phyloP scores from a whole-genome alignment of 805 yeast genomes.

The Yamadazyma paraphyllophila region DNA sequence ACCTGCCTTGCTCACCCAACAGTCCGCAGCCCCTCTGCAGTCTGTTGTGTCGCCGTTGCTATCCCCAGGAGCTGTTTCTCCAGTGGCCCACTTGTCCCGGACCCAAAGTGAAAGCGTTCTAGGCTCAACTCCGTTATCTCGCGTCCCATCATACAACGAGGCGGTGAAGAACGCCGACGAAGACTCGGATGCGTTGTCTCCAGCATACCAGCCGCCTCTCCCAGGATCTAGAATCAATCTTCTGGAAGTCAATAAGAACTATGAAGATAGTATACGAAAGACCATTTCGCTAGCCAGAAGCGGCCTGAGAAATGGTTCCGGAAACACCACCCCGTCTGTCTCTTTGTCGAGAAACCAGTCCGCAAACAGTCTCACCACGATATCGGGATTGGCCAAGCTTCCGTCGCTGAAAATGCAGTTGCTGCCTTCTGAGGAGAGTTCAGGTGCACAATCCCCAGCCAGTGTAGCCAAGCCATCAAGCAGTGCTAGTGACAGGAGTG shows the following conservation, averaged over 20 bases:
- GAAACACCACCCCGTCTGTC: constrained; percentile 37
- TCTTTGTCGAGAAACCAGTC: constrained; percentile 38
- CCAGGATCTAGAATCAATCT: constrained; percentile 40
- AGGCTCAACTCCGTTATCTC: constrained; percentile 39
- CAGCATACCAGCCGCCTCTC: constrained; percentile 60
- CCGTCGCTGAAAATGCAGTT: background rate
- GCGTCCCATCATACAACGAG: constrained; percentile 82
- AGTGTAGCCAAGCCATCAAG: constrained; percentile 24
- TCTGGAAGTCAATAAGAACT: constrained; percentile 26
- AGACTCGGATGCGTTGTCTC: constrained; percentile 45
- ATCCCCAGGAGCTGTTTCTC: constrained; percentile 47
- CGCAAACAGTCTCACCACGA: constrained; percentile 23
- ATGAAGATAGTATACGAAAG: constrained; percentile 22
- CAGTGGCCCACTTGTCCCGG: constrained; percentile 59
- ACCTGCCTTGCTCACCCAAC: too few species aligned
- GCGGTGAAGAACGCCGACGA: constrained; percentile 60
- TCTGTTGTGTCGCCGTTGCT: constrained; percentile 8
- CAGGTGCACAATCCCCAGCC: constrained; percentile 4
- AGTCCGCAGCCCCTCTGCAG: too few species aligned
- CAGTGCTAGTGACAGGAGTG: constrained; percentile 31
- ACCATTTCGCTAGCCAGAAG: constrained; percentile 22
- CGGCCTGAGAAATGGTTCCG: constrained; percentile 16
- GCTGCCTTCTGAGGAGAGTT: background rate
- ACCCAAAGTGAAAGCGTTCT: constrained; percentile 44
- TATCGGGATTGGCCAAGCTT: constrained; percentile 7